phyloP scores from a whole-genome alignment of 371 early-diverging fungal species.

The Rhizopus delemar region DNA sequence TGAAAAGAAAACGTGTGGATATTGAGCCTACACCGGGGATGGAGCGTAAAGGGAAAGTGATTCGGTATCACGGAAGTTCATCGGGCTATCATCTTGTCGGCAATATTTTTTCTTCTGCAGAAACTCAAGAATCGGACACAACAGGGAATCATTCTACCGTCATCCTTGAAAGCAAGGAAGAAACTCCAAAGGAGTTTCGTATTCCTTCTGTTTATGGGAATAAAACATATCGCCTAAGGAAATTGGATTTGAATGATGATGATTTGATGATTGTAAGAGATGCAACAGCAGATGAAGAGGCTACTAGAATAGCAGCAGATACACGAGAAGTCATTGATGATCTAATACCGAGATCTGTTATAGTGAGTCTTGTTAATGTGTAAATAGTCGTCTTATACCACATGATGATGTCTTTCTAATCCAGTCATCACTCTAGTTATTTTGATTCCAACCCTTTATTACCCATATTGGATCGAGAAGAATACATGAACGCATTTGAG shows the following conservation, averaged over 20 bases:
- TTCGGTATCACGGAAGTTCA: conserved; percentile 50
- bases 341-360: conserved; percentile 31
- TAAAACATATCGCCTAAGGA: conserved; percentile 14
- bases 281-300: conserved; percentile 32
- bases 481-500: conserved; percentile 40
- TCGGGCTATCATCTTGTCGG: conserved; percentile 48
- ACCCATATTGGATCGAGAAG: conserved; percentile 39
- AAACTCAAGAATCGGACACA: background rate
- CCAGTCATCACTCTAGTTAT: conserved; percentile 16
- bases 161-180: background rate
- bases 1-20: background rate
- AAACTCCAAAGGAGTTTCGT: conserved; percentile 10
- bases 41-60: conserved; percentile 13
- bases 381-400: background rate
- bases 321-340: conserved; percentile 24
- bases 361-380: conserved; percentile 27
- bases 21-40: background rate
- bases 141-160: no score
- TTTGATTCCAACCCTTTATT: conserved; percentile 34
- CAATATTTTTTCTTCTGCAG: conserved; percentile 22
- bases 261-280: conserved; percentile 44
- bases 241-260: conserved; percentile 34
- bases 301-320: conserved; percentile 17
- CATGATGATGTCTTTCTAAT: no score
- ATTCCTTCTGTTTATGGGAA: conserved; percentile 8